phyloP scores from a whole-genome alignment of 2,329 filamentous ascomycete species.

The Botrytis aclada region DNA sequence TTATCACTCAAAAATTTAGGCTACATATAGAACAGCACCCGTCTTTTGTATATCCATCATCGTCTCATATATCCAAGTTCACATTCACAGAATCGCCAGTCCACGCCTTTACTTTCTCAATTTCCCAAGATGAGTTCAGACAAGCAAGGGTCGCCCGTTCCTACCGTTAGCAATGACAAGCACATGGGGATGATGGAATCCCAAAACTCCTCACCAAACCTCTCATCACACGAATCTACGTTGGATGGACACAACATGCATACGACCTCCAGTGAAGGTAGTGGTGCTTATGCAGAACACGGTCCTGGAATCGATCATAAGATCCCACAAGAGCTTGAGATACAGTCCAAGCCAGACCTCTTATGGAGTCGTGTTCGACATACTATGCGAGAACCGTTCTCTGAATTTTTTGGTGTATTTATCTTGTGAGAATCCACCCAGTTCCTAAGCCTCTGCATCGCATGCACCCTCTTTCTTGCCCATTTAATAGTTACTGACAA shows the following conservation, averaged over 20 bases:
- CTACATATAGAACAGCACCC: neutral
- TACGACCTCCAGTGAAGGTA: neutral
- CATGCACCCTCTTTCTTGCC: neutral
- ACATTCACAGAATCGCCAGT: neutral
- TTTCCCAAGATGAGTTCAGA: neutral
- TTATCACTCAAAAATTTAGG: neutral
- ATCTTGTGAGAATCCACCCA: constrained; percentile 43
- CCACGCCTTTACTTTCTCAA: neutral
- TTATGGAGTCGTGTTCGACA: constrained; percentile 31
- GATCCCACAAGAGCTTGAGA: constrained; percentile 34
- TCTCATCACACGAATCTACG: constrained; percentile 2
- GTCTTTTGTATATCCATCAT: neutral
- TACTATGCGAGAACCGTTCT: constrained; percentile 43
- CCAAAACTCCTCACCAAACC: neutral
- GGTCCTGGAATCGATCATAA: constrained; percentile 38
- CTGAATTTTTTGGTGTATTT: constrained; percentile 68
- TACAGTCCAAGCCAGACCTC: constrained; percentile 29
- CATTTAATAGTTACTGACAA: neutral
- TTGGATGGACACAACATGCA: neutral
- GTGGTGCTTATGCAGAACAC: constrained; percentile 33
- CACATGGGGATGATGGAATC: neutral
- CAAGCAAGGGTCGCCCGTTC: neutral
- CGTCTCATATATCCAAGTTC: neutral
- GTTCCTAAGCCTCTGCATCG: neutral
- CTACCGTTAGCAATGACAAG: neutral